Evolutionary conservation across 2,329 filamentous ascomycete species (phyloP).

Genomic region (Pezicula neosporulosa): DNA sequence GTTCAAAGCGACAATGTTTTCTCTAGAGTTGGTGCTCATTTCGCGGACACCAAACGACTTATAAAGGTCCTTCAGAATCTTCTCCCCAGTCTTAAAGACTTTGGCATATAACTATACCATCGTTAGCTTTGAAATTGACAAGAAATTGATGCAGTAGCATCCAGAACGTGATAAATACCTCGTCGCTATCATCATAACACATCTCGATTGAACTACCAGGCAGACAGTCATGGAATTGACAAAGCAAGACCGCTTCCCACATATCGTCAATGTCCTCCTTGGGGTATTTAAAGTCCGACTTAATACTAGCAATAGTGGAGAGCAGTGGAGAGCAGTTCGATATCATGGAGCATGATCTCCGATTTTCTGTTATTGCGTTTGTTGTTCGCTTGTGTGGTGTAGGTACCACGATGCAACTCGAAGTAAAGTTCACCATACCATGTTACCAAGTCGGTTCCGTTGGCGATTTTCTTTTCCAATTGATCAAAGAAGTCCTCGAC

Average conservation of each 20-base stretch:
- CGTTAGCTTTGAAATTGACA: constrained; percentile 20
- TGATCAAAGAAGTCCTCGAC: constrained; percentile 93
- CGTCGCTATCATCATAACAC: constrained; percentile 94
- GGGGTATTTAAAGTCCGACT: constrained; percentile 78
- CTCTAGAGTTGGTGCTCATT: constrained; percentile 35
- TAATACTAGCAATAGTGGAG: constrained; percentile 77
- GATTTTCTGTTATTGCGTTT: constrained; percentile 89
- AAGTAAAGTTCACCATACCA: constrained; percentile 99
- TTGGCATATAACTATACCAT: constrained; percentile 68
- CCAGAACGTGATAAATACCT: constrained; percentile 43
- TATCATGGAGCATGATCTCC: constrained; percentile 79
- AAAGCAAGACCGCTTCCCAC: constrained; percentile 90
- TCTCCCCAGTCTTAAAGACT: constrained; percentile 74
- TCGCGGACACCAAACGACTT: constrained; percentile 60
- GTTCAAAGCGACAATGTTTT: constrained; percentile 66
- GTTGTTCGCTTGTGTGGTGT: constrained; percentile 96
- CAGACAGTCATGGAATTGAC: constrained; percentile 96
- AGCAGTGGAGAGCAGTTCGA: constrained; percentile 85
- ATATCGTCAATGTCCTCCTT: constrained; percentile 92
- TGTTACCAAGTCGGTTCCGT: constrained; percentile 69
- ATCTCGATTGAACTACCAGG: constrained; percentile 95
- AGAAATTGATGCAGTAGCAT: not conserved
- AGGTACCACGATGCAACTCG: constrained; percentile 93
- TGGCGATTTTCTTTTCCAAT: constrained; percentile 70
- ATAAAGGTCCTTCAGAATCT: constrained; percentile 67